Conservation (phyloP, 768 basidiomycete species). For the Lactarius sp. region DNA sequence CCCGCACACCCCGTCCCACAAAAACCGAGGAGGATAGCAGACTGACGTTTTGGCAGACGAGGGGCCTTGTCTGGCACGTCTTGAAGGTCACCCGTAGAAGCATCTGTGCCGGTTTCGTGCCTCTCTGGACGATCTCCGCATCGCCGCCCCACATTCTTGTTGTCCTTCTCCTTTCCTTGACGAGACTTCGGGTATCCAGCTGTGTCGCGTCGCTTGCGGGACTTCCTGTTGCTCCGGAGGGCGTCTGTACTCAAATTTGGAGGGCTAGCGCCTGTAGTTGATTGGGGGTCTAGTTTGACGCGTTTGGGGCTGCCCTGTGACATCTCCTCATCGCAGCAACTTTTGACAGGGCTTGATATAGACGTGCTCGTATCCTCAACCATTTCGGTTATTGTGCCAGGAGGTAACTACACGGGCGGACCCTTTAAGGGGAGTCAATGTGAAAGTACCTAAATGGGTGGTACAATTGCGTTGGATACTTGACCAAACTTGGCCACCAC, state of each 20-base stretch:
- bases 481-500: too few relatives aligned
- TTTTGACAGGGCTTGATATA: constrained; percentile 7
- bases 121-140: constrained; percentile 37
- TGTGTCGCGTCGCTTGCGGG: constrained; percentile 27
- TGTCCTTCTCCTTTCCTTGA: constrained; percentile 36
- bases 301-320: constrained; percentile 14
- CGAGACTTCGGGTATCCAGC: constrained; percentile 34
- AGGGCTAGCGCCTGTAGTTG: neutral
- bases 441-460: neutral
- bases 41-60: constrained; percentile 77
- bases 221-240: constrained; percentile 15
- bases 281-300: constrained; percentile 19
- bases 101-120: constrained; percentile 23
- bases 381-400: neutral
- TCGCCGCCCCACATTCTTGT: constrained; percentile 38
- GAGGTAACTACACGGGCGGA: neutral
- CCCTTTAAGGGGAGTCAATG: neutral
- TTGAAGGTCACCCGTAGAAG: neutral
- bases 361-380: neutral
- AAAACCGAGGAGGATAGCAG: constrained; percentile 82
- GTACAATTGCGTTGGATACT: neutral
- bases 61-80: constrained; percentile 37
- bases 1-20: constrained; percentile 90
- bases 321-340: constrained; percentile 1
- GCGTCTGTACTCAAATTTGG: neutral